These are phyloP conservation scores for Boletellus deceptivus DNA, from an alignment of 1,284 basidiomycete species.

Conservation along the genomic window DNA sequence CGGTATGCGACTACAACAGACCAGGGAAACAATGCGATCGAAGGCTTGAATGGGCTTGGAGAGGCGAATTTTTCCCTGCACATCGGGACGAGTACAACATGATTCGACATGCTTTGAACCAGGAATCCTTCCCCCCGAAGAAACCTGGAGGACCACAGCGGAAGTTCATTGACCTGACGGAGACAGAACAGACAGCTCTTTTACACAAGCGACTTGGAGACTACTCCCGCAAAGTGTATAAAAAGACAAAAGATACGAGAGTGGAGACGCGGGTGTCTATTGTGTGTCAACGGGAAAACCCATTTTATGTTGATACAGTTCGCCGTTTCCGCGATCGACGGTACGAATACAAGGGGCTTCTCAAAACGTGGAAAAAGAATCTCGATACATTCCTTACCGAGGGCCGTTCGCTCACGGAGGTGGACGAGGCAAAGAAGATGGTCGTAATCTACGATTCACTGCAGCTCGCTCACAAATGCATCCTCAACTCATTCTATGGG, in stretches of 20 bases:
- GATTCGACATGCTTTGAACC: constrained; percentile 96
- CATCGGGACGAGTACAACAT: constrained; percentile 99
- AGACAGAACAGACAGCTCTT: constrained; percentile 86
- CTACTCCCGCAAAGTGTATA: constrained; percentile 98
- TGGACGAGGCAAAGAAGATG: constrained; percentile 99
- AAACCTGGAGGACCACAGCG: constrained; percentile 72
- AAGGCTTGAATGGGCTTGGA: constrained; percentile 97
- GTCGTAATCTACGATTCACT: constrained; percentile 99
- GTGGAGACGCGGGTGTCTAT: constrained; percentile 94
- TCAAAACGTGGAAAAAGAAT: constrained; percentile 99
- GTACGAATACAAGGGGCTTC: constrained; percentile 98
- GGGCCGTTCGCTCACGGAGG: constrained; percentile 75
- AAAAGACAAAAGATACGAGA: constrained; percentile 98
- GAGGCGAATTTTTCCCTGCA: constrained; percentile 98
- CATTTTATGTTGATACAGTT: constrained; percentile 99
- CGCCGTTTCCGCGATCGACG: constrained; percentile 96
- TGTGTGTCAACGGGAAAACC: constrained; percentile 97
- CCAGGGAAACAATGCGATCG: constrained; percentile 96
- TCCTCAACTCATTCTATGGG: constrained; percentile 99
- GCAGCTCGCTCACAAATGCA: constrained; percentile 99
- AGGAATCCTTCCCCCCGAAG: constrained; percentile 89
- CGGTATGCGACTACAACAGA: constrained; percentile 97
- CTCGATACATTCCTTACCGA: constrained; percentile 74
- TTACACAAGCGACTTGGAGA: constrained; percentile 97
- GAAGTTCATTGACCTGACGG: constrained; percentile 83